Base-by-base conservation (phyloP, 2,329 filamentous ascomycete species). In the Camptophora hylomeconis region DNA sequence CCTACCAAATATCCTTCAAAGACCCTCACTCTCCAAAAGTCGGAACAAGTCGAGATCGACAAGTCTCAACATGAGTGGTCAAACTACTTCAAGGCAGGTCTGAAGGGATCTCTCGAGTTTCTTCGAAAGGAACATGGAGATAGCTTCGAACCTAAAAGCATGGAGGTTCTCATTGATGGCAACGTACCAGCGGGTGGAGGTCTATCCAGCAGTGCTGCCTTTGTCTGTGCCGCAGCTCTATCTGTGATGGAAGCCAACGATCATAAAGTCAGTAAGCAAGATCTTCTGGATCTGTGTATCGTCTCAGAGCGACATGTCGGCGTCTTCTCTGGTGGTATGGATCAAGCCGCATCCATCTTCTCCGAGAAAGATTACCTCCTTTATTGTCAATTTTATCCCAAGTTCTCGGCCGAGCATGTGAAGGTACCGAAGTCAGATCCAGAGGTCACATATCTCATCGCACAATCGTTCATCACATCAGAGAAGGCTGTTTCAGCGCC, bases 321-420 rank as follows among this genome's bases (percentile, higher is more conserved):
- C 28, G 89, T 98, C 45, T 95, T 95, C 58, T 92, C 84, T 4
- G 89, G 89, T 54, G 89, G 81, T 32, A 95, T 98, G 89, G 89
- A 98, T 50, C 89, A 98, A 60, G 77, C 84, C 9, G 89, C 89
- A 18, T 95, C 87, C 0, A 87, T 98, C 39, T 89, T 98, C 57
- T 87, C 84, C 1, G 69, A 82, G 46, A 75, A 76, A 41, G 86
- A 82, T 28, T 81, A 80, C 20, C 84, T 89, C 7, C 71, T 94
- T 23, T 86, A 92, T 50, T 87, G 94, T 35, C 80, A 78, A 7
- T 98, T 98, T 60, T 74, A 74, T 39, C 89, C 89, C 3, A 65
- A 62, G 11, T 75, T 98, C 28, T 66, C 69, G 14, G 83, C 79
- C 17, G 69, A 73, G 31, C 78, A 86, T 24, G 75, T 95, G 36